Percentiles rank a stretch among this genome's conserved stretches.
Evolutionary conservation across 208 protist genomes (phyloP).

Genomic region (Kentomonas sorsogonicus): DNA sequence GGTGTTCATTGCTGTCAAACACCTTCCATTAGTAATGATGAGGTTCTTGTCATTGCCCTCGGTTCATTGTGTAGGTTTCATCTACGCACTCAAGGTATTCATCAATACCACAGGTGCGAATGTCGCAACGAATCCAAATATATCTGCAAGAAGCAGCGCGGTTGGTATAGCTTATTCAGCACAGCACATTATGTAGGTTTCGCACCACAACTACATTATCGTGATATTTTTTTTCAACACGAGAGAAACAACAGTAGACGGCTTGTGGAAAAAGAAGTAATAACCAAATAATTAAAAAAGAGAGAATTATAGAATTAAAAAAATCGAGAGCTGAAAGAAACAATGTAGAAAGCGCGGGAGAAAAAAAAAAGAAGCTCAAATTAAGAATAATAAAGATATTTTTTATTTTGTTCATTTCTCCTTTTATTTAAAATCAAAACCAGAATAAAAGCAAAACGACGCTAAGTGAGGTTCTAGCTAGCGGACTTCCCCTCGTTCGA

Average conservation of each 20-base stretch:
- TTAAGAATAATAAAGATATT: neutral
- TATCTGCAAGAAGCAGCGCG: too few relatives aligned
- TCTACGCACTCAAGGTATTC: too few relatives aligned
- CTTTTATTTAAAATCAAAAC: too few relatives aligned
- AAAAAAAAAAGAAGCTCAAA: neutral
- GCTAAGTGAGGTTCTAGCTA: too few relatives aligned
- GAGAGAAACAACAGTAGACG: slow-evolving; percentile 2
- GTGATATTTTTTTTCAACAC: slow-evolving; percentile 8
- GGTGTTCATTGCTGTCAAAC: neutral
- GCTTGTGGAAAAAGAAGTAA: neutral
- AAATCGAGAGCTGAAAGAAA: neutral
- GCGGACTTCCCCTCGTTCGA: too few relatives aligned
- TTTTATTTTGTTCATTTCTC: neutral
- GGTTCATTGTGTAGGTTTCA: too few relatives aligned
- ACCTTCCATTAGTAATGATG: neutral
- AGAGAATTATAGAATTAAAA: neutral
- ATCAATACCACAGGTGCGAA: too few relatives aligned
- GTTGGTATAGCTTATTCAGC: too few relatives aligned
- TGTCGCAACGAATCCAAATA: too few relatives aligned
- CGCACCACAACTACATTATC: too few relatives aligned
- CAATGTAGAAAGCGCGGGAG: neutral
- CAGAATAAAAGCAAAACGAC: neutral
- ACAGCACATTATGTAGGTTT: too few relatives aligned
- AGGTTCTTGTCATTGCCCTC: too few relatives aligned
- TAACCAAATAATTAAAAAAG: slow-evolving; percentile 1